Evolutionary conservation across 202 grass and related monocot species (phyloP).

Genomic region (Musa balbisiana): DNA sequence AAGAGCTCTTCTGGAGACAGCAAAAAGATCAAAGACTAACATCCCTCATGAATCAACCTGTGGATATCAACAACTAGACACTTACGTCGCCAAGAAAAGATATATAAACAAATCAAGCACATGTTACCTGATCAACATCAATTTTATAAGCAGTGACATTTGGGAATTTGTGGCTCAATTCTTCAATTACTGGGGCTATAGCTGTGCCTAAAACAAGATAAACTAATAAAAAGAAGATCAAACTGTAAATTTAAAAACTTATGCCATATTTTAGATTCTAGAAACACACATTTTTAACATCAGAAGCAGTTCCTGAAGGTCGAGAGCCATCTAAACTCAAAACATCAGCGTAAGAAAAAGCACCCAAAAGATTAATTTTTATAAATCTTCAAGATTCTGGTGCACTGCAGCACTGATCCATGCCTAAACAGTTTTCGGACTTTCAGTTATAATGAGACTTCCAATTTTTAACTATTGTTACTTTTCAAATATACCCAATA

Average conservation of each 20-base stretch:
- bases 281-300: no score
- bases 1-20: background rate
- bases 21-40: background rate
- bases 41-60: background rate
- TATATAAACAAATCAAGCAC: background rate
- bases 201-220: constrained; percentile 37
- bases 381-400: no score
- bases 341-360: no score
- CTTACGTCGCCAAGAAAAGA: background rate
- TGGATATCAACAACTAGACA: background rate
- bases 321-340: no score
- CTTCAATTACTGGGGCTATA: constrained; percentile 55
- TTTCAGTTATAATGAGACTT: no score
- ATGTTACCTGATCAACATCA: constrained; percentile 70
- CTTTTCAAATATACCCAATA: no score
- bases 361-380: no score
- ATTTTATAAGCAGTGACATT: constrained; percentile 67
- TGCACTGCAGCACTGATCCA: no score
- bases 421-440: no score
- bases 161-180: constrained; percentile 49
- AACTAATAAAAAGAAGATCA: constrained; percentile 3
- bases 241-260: background rate
- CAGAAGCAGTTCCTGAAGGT: no score
- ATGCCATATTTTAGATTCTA: background rate
- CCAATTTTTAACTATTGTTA: no score